phyloP scores from a whole-genome alignment of 78 protist species.

The Emiliania huxleyi region DNA sequence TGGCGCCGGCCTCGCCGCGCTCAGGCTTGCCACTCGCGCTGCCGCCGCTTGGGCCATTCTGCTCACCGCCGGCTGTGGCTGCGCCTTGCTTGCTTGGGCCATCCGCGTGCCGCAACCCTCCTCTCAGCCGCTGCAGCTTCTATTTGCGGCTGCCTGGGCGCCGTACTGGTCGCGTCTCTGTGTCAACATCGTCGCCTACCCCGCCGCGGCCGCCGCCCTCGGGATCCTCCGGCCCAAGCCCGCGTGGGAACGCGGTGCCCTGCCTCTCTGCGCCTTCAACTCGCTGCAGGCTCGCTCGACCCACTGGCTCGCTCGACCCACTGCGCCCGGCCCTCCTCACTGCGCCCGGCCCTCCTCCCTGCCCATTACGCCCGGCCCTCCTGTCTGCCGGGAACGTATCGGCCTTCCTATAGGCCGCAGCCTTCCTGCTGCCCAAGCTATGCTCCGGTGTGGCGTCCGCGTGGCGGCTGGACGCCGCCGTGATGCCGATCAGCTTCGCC shows the following conservation, averaged over 20 bases:
- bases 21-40: not conserved
- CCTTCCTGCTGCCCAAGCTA: not conserved
- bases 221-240: not conserved
- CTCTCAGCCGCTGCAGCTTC: not conserved
- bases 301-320: too few relatives aligned
- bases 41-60: not conserved
- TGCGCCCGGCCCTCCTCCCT: not conserved
- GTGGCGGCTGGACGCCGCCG: not conserved
- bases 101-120: not conserved
- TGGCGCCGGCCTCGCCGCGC: not conserved
- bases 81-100: not conserved
- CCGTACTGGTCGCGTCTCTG: not conserved
- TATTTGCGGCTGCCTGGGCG: not conserved
- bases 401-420: not conserved
- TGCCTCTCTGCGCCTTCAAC: not conserved
- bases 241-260: constrained; percentile 21
- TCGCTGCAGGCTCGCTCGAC: not conserved
- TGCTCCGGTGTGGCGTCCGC: not conserved
- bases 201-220: not conserved
- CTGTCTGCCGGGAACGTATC: not conserved
- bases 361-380: not conserved
- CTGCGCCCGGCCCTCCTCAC: not conserved
- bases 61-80: not conserved
- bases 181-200: not conserved
- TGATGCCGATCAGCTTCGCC: not conserved